Conservation (phyloP, 257 asterid genomes). For the Fraxinus americana region DNA sequence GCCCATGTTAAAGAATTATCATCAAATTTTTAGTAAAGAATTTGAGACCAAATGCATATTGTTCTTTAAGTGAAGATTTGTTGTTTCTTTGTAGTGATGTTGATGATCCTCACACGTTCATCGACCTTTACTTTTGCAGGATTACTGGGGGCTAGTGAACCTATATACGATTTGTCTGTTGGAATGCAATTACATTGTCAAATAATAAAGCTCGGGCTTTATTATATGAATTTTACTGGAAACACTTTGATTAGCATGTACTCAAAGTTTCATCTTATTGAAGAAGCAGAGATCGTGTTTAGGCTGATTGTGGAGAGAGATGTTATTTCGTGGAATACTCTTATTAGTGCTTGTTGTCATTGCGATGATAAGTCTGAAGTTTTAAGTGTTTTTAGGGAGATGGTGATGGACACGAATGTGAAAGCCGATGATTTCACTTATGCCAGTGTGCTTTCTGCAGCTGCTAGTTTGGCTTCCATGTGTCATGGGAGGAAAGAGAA, state of each 20-base stretch:
- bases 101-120: no score
- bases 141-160: slow-evolving; percentile 46
- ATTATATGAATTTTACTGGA: slow-evolving; percentile 49
- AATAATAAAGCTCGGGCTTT: slow-evolving; percentile 58
- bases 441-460: slow-evolving; percentile 63
- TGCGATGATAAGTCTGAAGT: slow-evolving; percentile 53
- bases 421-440: slow-evolving; percentile 60
- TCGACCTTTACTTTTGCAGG: slow-evolving; percentile 64
- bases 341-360: slow-evolving; percentile 56
- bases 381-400: slow-evolving; percentile 50
- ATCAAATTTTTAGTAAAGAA: no score
- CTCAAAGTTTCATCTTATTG: slow-evolving; percentile 44
- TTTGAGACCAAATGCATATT: no score
- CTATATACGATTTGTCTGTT: slow-evolving; percentile 34
- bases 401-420: slow-evolving; percentile 37
- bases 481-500: slow-evolving; percentile 57
- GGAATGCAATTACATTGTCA: slow-evolving; percentile 64
- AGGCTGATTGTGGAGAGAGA: slow-evolving; percentile 49
- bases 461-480: slow-evolving; percentile 56
- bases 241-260: slow-evolving; percentile 59
- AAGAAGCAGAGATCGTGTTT: slow-evolving; percentile 56
- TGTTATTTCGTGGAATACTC: slow-evolving; percentile 68
- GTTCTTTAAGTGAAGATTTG: no score
- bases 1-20: no score
- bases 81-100: no score